A percentile compares a stretch with the other conserved stretches of the same genome.
Conservation (phyloP, 2,329 filamentous ascomycete genomes). For the Verticillium longisporum region DNA sequence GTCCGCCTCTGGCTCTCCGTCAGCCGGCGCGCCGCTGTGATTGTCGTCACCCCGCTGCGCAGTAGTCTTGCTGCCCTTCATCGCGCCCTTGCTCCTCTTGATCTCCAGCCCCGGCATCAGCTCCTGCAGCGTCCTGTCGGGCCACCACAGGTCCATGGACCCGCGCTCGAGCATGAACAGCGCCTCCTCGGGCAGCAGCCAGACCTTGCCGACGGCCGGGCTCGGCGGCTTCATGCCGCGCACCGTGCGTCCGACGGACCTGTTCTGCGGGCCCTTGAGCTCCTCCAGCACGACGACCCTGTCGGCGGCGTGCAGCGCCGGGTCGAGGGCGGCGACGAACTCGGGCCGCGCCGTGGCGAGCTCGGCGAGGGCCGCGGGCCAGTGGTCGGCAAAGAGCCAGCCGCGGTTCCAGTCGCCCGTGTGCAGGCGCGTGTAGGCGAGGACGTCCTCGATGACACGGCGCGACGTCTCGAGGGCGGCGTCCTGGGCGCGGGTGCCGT, state of each 20-base stretch:
- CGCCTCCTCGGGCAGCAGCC: slow-evolving; percentile 88
- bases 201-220: slow-evolving; percentile 56
- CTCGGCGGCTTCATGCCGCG: slow-evolving; percentile 45
- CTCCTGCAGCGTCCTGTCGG: slow-evolving; percentile 43
- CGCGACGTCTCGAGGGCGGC: slow-evolving; percentile 73
- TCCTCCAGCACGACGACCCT: slow-evolving; percentile 63
- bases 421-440: slow-evolving; percentile 71
- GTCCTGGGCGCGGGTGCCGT: slow-evolving; percentile 78
- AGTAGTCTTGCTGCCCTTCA: slow-evolving; percentile 10
- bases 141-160: slow-evolving; percentile 82
- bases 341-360: slow-evolving; percentile 5
- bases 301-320: slow-evolving; percentile 30
- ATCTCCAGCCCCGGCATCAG: slow-evolving; percentile 28
- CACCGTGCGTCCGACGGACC: slow-evolving; percentile 65
- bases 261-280: slow-evolving; percentile 64
- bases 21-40: slow-evolving; percentile 9
- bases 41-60: slow-evolving; percentile 11
- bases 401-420: slow-evolving; percentile 61
- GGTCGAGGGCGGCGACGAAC: slow-evolving; percentile 26
- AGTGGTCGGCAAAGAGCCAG: slow-evolving; percentile 64
- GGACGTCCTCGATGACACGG: slow-evolving; percentile 80
- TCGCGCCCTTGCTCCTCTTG: slow-evolving; percentile 15
- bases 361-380: slow-evolving; percentile 20
- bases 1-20: slow-evolving; percentile 13
- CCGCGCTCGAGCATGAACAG: slow-evolving; percentile 85